Evolutionary conservation across 805 yeast genomes (phyloP), one percentile per base, ranked within the genome.

Genomic region (Candida saitoana): DNA sequence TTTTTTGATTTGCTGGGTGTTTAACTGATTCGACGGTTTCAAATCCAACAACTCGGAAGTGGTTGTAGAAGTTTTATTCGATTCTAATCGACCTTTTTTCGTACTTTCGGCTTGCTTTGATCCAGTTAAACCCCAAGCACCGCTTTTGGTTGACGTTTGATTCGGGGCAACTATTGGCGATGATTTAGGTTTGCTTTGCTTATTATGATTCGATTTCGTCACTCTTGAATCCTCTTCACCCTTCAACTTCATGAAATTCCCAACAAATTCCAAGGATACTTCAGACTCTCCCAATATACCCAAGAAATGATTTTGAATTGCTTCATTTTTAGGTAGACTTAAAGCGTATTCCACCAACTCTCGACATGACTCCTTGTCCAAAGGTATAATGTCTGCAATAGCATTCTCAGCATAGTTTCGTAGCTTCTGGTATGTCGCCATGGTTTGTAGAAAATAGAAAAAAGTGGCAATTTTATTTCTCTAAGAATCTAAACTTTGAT

Each of bases 201-300:
- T 18, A 19, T 18, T 30, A 34, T 15, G 24, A 9, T 35, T 34
- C 19, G 3, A 34, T 8, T 18, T 25, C 29, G 18, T 39, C 12
- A 4, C 4, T 18, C 12, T 6, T 5, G 18, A 22, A 11, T 39
- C 34, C 22, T 34, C 30, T 25, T 36, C 38, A 29, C 11, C 32
- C 37, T 71, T 56, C 57, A 68, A 59, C 18, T 63, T 56, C 12
- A 71, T 57, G 49, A 79, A 76, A 22, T 59, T 65, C 1, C 70
- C 50, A 1, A 79, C 65, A 48, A 80, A 77, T 14, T 66, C 60
- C 27, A 75, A 54, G 1, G 82, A 68, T 34, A 65, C 77, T 19
- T 78, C 77, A 11, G 79, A 70, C 41, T 79, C 79, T 5, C 87
- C 87, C 11, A 80, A 56, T 14, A 81, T 55, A 35, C 78, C 76